phyloP scores from a whole-genome alignment of 352 stramenopile genomes.

The Hyaloperonospora arabidopsidis region DNA sequence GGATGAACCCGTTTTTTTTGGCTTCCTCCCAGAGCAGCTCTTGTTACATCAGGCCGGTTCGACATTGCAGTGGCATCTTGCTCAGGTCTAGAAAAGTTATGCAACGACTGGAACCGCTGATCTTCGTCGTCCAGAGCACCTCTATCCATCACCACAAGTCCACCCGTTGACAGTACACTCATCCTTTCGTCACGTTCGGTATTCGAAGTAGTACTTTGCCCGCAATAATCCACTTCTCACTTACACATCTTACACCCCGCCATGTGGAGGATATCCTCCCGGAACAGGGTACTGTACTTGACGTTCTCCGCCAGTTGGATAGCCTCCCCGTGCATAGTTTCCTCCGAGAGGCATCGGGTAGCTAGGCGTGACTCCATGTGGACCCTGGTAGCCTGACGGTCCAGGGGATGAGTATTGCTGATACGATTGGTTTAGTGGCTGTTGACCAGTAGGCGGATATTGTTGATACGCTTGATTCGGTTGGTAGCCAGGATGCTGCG shows the following conservation, averaged over 20 bases:
- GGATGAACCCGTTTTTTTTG: too few relatives aligned
- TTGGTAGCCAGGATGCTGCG: conserved; percentile 1
- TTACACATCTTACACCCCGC: conserved; percentile 16
- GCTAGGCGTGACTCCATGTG: conserved; percentile 27
- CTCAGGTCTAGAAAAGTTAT: too few relatives aligned
- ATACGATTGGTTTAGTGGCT: too few relatives aligned
- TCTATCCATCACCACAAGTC: too few relatives aligned
- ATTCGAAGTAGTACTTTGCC: too few relatives aligned
- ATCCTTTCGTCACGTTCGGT: too few relatives aligned
- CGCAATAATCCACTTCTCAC: not conserved
- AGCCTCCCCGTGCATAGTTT: conserved; percentile 6
- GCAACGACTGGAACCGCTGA: not conserved
- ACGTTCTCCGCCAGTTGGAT: conserved; percentile 16
- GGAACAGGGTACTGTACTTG: conserved; percentile 20
- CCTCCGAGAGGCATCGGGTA: not conserved
- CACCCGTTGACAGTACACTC: too few relatives aligned
- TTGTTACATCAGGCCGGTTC: too few relatives aligned
- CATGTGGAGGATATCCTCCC: conserved; percentile 26
- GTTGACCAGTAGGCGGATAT: too few relatives aligned
- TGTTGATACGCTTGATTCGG: conserved; percentile 5
- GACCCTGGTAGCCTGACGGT: conserved; percentile 24
- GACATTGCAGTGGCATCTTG: too few relatives aligned
- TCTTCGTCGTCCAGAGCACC: too few relatives aligned
- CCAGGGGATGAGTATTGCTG: conserved; percentile 12
- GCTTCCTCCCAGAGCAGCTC: too few relatives aligned